Evolutionary conservation across 352 stramenopile genomes (phyloP).

Genomic region (Phytophthora quininea): DNA sequence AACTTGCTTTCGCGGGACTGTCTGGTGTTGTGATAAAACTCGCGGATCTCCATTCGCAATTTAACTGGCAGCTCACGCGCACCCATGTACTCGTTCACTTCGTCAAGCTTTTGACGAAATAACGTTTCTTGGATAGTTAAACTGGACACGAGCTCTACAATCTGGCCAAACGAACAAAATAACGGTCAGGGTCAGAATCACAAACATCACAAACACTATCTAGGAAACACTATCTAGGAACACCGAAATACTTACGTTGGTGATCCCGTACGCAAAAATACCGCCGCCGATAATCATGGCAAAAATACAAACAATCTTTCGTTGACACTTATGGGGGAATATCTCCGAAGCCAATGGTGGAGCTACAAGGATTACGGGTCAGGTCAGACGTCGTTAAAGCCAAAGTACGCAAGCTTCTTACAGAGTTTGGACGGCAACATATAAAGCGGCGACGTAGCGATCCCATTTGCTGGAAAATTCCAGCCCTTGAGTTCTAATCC

Average conservation of each 20-base stretch:
- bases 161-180: slow-evolving; percentile 29
- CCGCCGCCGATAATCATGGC: slow-evolving; percentile 73
- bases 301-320: slow-evolving; percentile 76
- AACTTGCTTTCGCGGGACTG: slow-evolving; percentile 71
- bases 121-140: slow-evolving; percentile 65
- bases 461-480: slow-evolving; percentile 48
- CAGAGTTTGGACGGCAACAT: slow-evolving; percentile 78
- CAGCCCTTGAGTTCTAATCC: slow-evolving; percentile 51
- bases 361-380: slow-evolving; percentile 27
- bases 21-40: slow-evolving; percentile 81
- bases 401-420: slow-evolving; percentile 28
- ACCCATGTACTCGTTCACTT: slow-evolving; percentile 84
- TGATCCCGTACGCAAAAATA: slow-evolving; percentile 84
- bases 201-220: too few species aligned
- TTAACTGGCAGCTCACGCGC: slow-evolving; percentile 71
- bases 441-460: slow-evolving; percentile 70
- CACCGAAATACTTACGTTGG: slow-evolving; percentile 49
- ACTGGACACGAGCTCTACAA: slow-evolving; percentile 76
- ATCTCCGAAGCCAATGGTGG: slow-evolving; percentile 67
- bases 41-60: slow-evolving; percentile 73
- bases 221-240: too few species aligned
- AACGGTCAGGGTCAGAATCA: not conserved
- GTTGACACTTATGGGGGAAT: slow-evolving; percentile 50
- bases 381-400: slow-evolving; percentile 5
- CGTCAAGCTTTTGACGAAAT: slow-evolving; percentile 77